Evolutionary conservation across 1,284 basidiomycete species (phyloP).

Genomic region (Microbotryomycetes sp.): DNA sequence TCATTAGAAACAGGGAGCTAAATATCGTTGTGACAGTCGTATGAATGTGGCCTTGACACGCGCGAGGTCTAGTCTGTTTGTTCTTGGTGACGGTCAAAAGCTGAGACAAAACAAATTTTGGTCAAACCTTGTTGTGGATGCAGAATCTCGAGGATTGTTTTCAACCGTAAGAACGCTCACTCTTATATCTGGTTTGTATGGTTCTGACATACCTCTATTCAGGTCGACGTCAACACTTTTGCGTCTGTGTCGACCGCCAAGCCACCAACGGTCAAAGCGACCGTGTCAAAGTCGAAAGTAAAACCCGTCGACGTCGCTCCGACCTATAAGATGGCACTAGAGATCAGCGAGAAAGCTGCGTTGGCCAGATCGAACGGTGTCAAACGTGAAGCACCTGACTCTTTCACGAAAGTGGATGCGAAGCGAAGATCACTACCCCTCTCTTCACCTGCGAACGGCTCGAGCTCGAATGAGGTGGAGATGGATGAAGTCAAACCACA

Average conservation of each 20-base stretch:
- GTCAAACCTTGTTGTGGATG: constrained; percentile 70
- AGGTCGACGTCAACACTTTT: background rate
- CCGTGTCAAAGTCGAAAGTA: background rate
- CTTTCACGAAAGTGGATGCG: background rate
- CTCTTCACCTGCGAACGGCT: background rate
- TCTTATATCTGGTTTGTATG: background rate
- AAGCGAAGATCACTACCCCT: background rate
- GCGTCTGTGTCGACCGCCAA: background rate
- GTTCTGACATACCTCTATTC: background rate
- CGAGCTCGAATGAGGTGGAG: background rate
- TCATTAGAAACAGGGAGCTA: too few relatives aligned
- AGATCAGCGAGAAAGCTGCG: background rate
- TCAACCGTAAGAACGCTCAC: constrained; percentile 42
- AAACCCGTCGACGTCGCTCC: background rate
- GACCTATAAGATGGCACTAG: background rate
- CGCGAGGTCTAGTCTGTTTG: constrained; percentile 87
- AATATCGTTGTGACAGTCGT: constrained; percentile 51
- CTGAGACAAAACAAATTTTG: constrained; percentile 76
- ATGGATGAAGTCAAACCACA: background rate
- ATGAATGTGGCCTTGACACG: constrained; percentile 98
- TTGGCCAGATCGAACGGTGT: background rate
- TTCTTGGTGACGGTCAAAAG: constrained; percentile 83
- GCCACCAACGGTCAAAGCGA: background rate
- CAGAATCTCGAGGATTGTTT: constrained; percentile 49
- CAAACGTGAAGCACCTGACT: background rate